Evolutionary conservation across 2,329 filamentous ascomycete species (phyloP), one percentile per base, ranked within the genome.

Genomic region (Tolypocladium endophyticum): DNA sequence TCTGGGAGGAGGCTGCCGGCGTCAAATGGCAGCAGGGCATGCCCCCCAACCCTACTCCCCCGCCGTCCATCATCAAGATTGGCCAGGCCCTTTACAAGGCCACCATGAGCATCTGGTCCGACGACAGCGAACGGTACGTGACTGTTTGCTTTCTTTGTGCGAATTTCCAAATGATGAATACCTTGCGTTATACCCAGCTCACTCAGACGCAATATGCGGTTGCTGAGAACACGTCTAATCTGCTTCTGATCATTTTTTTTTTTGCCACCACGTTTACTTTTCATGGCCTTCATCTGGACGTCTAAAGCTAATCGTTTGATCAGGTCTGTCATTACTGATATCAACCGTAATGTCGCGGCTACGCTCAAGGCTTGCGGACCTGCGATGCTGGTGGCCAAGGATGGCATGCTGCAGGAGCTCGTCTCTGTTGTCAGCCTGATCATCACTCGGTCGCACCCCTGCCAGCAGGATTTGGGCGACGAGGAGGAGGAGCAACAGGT

Each of bases 161-260:
- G 30, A 35, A 36, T 33, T 35, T 20, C 30, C 30, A 76, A 70
- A 87, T 91, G 92, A 97, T 97, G 92, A 96, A 77, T 81, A 84
- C 80, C 76, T 79, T 85, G 86, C 90, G 90, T 92, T 92, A 93
- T 84, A 93, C 93, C 92, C 92, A 97, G 92, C 92, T 97, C 93
- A 97, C 92, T 96, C 90, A 90, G 89, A 97, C 87, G 87, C 90
- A 78, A 83, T 79, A 77, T 85, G 89, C 86, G 86, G 78, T 86
- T 96, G 91, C 89, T 91, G 90, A 87, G 87, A 94, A 95, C 77
- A 80, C 91, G 75, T 75, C 64, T 74, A 69, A 76, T 77, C 74
- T 72, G 70, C 70, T 69, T 64, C 71, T 73, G 70, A 73, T 67
- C n/a, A n/a, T 66, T 62, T 7, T 58, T 64, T 59, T 59, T 64